phyloP scores from a whole-genome alignment of 306 rosid genomes.

The Rubus parviflorus region DNA sequence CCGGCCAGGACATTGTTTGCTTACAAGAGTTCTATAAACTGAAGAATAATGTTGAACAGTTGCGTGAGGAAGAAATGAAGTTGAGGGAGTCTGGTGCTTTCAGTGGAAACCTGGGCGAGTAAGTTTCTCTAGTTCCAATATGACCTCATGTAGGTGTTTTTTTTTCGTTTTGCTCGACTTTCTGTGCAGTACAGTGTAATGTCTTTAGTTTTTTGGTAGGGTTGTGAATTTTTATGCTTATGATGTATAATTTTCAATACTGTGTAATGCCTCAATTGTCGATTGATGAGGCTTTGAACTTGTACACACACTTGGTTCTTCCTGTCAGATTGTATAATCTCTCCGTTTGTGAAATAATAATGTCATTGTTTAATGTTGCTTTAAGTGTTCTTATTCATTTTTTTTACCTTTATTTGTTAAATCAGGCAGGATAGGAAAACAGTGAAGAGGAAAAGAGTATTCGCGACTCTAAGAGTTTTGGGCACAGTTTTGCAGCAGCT shows the following conservation, averaged over 20 bases:
- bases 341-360: neutral
- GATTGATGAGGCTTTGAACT: neutral
- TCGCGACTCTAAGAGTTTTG: constrained; percentile 78
- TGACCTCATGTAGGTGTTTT: neutral
- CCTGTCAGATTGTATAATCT: neutral
- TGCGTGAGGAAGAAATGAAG: constrained; percentile 79
- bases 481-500: constrained; percentile 79
- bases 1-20: constrained; percentile 67
- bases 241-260: neutral
- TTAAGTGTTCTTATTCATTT: neutral
- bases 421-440: constrained; percentile 83
- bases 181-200: neutral
- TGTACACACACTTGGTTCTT: neutral
- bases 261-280: neutral
- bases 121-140: constrained; percentile 33
- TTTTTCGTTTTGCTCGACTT: neutral
- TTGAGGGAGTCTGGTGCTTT: constrained; percentile 83
- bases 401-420: constrained; percentile 9
- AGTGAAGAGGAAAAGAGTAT: constrained; percentile 74
- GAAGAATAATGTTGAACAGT: constrained; percentile 64
- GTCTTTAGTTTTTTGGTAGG: neutral
- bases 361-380: neutral
- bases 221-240: neutral
- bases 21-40: constrained; percentile 77
- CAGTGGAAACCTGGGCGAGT: constrained; percentile 87